These are phyloP conservation scores for Xylariaceae sp. DNA, from an alignment of 2,329 filamentous ascomycete genomes.

Conservation along the genomic window DNA sequence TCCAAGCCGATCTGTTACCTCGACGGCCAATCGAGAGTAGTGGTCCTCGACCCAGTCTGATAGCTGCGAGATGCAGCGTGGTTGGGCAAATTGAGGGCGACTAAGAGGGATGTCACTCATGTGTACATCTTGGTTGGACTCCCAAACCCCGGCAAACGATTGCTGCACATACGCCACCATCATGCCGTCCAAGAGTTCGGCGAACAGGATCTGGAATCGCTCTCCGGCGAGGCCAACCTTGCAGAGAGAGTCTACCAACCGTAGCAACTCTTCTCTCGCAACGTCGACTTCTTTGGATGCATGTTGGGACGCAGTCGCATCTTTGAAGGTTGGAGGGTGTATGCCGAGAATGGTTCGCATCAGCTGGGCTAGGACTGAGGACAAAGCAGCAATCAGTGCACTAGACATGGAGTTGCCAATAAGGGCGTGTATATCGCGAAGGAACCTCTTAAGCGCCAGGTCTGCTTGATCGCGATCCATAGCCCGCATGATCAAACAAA, in stretches of 20 bases:
- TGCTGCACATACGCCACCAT: slow-evolving; percentile 60
- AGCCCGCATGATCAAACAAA: slow-evolving; percentile 49
- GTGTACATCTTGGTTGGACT: slow-evolving; percentile 24
- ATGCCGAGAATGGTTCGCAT: slow-evolving; percentile 47
- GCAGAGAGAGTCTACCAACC: slow-evolving; percentile 56
- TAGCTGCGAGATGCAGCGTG: slow-evolving; percentile 56
- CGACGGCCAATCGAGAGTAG: slow-evolving; percentile 60
- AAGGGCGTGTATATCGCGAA: slow-evolving; percentile 59
- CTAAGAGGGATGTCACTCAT: slow-evolving; percentile 20
- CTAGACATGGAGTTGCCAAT: slow-evolving; percentile 59
- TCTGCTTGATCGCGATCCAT: slow-evolving; percentile 38
- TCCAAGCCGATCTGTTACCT: slow-evolving; percentile 52
- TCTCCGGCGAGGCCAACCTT: slow-evolving; percentile 67
- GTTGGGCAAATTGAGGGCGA: slow-evolving; percentile 36
- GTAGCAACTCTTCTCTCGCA: slow-evolving; percentile 49
- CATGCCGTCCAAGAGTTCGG: slow-evolving; percentile 63
- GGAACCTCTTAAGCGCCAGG: slow-evolving; percentile 48
- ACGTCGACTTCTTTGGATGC: slow-evolving; percentile 30
- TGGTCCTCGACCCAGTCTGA: slow-evolving; percentile 64
- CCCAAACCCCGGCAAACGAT: slow-evolving; percentile 63
- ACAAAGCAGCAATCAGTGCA: slow-evolving; percentile 51
- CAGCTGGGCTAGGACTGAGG: slow-evolving; percentile 50
- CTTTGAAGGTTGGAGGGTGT: too few relatives aligned
- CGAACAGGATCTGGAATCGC: slow-evolving; percentile 66
- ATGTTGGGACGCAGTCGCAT: slow-evolving; percentile 5